These are phyloP conservation scores for Populus hybrid DNA, from an alignment of 441 rosid species.

Conservation along the genomic window DNA sequence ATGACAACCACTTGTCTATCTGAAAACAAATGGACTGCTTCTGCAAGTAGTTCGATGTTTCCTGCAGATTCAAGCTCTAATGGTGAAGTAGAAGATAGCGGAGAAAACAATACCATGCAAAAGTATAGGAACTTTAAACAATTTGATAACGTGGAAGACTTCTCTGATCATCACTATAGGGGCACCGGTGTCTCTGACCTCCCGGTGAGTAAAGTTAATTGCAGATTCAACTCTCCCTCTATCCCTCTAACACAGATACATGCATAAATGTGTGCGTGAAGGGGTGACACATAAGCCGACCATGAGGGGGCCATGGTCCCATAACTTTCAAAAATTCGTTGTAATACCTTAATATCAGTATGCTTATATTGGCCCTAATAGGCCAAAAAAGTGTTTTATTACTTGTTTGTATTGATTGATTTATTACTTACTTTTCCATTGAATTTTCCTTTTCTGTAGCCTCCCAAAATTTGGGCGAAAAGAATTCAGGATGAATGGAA, in stretches of 20 bases:
- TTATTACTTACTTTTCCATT: background rate
- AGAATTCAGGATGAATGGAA: conserved; percentile 57
- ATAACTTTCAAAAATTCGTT: too few species aligned
- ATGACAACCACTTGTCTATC: conserved; percentile 11
- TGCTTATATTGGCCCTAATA: background rate
- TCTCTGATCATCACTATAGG: conserved; percentile 50
- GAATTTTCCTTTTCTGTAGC: conserved; percentile 26
- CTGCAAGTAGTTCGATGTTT: conserved; percentile 7
- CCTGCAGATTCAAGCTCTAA: conserved; percentile 22
- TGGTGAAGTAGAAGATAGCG: conserved; percentile 22
- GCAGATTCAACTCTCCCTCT: conserved; percentile 1
- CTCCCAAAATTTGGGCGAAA: conserved; percentile 44
- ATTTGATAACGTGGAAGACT: conserved; percentile 54
- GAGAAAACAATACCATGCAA: conserved; percentile 15
- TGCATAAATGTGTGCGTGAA: too few species aligned
- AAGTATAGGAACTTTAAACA: conserved; percentile 33
- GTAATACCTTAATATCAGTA: background rate
- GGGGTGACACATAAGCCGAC: background rate
- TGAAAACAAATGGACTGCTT: conserved; percentile 16
- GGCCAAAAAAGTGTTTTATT: background rate
- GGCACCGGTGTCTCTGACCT: conserved; percentile 21
- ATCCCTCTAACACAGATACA: background rate
- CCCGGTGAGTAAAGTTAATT: conserved; percentile 27
- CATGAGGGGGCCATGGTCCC: background rate
- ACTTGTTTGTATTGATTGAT: background rate